A percentile compares a stretch with the other conserved stretches of the same genome.
Evolutionary conservation across 108 stramenopile species (phyloP).

Genomic region (Pseudonitzschia multistriata): DNA sequence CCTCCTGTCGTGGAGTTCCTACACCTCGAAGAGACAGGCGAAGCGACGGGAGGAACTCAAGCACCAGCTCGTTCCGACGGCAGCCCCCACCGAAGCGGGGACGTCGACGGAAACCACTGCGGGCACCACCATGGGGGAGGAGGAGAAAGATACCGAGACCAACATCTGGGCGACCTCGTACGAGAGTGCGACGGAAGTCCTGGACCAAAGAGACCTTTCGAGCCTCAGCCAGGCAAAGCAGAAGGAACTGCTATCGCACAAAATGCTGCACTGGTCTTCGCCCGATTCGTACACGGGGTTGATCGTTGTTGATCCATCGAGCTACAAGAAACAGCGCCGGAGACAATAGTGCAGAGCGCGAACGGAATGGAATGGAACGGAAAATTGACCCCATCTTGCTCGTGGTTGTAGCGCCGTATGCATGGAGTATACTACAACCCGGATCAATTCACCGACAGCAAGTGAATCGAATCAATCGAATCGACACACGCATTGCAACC

Average conservation of each 20-base stretch:
- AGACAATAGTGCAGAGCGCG: no score
- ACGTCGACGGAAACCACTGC: not conserved
- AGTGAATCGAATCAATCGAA: no score
- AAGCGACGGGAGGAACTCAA: not conserved
- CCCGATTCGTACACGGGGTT: not conserved
- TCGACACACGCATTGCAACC: no score
- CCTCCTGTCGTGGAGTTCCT: constrained; percentile 9
- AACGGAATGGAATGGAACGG: no score
- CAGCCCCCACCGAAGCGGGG: not conserved
- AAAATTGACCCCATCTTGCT: no score
- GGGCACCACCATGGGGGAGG: no score
- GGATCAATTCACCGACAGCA: no score
- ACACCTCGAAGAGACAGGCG: not conserved
- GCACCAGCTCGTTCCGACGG: not conserved
- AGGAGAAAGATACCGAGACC: no score
- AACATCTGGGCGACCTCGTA: not conserved
- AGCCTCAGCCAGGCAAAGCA: not conserved
- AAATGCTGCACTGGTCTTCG: not conserved
- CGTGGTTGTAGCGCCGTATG: no score
- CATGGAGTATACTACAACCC: no score
- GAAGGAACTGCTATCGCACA: not conserved
- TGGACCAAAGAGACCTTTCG: not conserved
- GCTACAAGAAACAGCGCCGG: no score
- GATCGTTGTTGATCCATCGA: not conserved
- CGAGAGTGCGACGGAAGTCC: not conserved